A percentile compares a stretch with the other conserved stretches of the same genome.
Evolutionary conservation across 306 rosid genomes (phyloP).

Genomic region (Fragaria iinumae): DNA sequence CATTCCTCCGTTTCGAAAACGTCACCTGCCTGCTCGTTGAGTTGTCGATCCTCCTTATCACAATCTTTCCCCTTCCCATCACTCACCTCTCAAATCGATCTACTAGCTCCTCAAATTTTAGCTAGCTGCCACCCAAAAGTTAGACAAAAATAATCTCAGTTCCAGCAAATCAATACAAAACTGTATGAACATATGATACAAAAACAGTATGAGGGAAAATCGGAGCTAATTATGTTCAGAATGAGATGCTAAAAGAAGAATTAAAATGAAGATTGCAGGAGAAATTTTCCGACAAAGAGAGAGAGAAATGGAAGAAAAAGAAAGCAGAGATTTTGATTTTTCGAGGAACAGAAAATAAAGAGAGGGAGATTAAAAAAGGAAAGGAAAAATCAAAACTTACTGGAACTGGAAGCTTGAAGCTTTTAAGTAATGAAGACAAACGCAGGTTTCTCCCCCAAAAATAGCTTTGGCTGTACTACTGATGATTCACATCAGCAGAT

Average conservation of each 20-base stretch:
- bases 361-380: neutral
- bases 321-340: neutral
- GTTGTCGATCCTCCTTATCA: constrained; percentile 90
- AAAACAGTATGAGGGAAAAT: neutral
- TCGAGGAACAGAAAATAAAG: neutral
- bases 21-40: constrained; percentile 92
- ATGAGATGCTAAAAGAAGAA: neutral
- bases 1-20: constrained; percentile 81
- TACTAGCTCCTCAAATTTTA: neutral
- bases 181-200: neutral
- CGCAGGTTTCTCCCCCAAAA: constrained; percentile 20
- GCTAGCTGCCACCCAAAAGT: neutral
- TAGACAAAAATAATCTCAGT: neutral
- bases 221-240: neutral
- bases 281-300: constrained; percentile 5
- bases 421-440: constrained; percentile 51
- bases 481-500: constrained; percentile 45
- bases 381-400: constrained; percentile 30
- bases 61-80: constrained; percentile 98
- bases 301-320: neutral
- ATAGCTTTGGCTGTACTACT: constrained; percentile 29
- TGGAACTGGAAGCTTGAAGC: constrained; percentile 22
- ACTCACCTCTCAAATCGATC: neutral
- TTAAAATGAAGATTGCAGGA: neutral
- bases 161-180: neutral